Base-by-base conservation (phyloP, 331 rosid species). In the Quercus tomentella region DNA sequence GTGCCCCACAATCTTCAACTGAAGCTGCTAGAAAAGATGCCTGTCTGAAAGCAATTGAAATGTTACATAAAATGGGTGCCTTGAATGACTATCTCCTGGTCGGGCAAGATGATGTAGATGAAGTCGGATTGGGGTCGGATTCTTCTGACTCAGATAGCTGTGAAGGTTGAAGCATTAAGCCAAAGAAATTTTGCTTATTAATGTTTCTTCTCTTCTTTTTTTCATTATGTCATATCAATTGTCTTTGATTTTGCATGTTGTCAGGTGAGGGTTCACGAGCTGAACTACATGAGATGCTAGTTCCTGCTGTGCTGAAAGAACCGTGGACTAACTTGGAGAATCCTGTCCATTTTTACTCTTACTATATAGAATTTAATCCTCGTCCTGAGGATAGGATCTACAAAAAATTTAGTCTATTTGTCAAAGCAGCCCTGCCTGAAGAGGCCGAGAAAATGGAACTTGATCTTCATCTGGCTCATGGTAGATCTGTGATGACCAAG, bases 391-490 rank as follows among this genome's bases (percentile, higher is more conserved):
- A 95, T 80, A 93, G 99, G 84, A 79, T 33, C 81, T 95, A 95
- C 78, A 93, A 81, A 82, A 82, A 82, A 57, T 95, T 93, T 84
- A 91, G 99, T 77, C 78, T 95, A 61, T 95, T 89, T 80, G 77
- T 93, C 80, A 88, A 87, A 89, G 81, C 83, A 51, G 65, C 73
- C 77, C 93, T 95, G 63, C 98, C 99, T 41, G 45, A 57, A 67
- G 99, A 93, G 88, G 98, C 97, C 70, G 96, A 83, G 88, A 79
- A 79, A 82, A 82, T 95, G 91, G 89, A 90, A 86, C 80, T 95
- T 77, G 92, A 93, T 84, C 99, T 95, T 82, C 97, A 93, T 85
- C 94, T 95, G 67, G 90, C 97, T 80, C 99, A 55, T 84, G 74
- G 97, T 74, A 90, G 99, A 90, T 85, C 93, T 74, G 97, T 95